phyloP scores from a whole-genome alignment of 2,329 filamentous ascomycete genomes.

The Fusarium verrucosum region DNA sequence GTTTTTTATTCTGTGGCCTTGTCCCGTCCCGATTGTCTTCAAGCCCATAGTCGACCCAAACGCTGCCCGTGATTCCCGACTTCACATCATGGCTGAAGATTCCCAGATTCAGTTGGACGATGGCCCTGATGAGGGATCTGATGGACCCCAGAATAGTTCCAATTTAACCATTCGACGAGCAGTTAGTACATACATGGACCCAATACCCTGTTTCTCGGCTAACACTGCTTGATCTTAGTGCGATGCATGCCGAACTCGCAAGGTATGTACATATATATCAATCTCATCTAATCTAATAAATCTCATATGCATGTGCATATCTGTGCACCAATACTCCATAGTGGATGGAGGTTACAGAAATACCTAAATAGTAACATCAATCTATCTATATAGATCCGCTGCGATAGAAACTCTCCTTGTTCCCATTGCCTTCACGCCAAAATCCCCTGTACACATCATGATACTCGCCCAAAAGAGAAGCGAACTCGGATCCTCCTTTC shows the following conservation, averaged over 20 bases:
- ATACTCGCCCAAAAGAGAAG: slow-evolving; percentile 49
- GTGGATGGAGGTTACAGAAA: slow-evolving; percentile 1
- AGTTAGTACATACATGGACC: slow-evolving; percentile 26
- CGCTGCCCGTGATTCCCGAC: slow-evolving; percentile 16
- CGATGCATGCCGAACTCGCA: slow-evolving; percentile 48
- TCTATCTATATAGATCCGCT: slow-evolving; percentile 46
- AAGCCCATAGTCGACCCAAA: background rate
- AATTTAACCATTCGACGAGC: slow-evolving; percentile 38
- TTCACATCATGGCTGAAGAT: slow-evolving; percentile 28
- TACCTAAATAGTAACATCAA: slow-evolving; percentile 12
- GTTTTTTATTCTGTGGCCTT: slow-evolving; percentile 20
- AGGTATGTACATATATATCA: slow-evolving; percentile 44
- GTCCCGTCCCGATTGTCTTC: background rate
- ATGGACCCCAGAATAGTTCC: slow-evolving; percentile 35
- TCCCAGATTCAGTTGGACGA: slow-evolving; percentile 27
- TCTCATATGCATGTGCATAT: slow-evolving; percentile 5
- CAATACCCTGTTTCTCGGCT: slow-evolving; percentile 15
- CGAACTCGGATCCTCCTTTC: slow-evolving; percentile 51
- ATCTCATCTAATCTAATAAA: slow-evolving; percentile 31
- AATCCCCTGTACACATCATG: slow-evolving; percentile 50
- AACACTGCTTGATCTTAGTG: slow-evolving; percentile 43
- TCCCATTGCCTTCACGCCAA: slow-evolving; percentile 51
- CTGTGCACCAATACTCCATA: background rate
- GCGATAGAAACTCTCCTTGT: slow-evolving; percentile 51
- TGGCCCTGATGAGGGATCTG: slow-evolving; percentile 37